Percentiles rank a stretch among this genome's conserved stretches.
These are phyloP conservation scores for Nakazawaea ishiwadae DNA, from an alignment of 805 yeast genomes.

Conservation along the genomic window DNA sequence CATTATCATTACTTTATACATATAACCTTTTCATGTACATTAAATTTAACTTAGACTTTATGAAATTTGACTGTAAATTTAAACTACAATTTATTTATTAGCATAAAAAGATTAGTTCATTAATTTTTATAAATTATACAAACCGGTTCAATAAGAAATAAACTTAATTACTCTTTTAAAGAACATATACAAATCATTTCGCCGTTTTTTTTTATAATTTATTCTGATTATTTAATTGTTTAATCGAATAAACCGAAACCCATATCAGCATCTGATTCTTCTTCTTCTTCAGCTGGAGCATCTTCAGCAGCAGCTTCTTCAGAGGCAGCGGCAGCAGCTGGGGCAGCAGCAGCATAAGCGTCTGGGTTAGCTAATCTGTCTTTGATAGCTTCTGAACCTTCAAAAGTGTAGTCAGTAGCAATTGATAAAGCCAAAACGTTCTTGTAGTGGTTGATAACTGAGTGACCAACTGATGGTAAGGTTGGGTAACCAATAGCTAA, in stretches of 20 bases:
- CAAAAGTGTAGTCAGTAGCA: conserved; percentile 98
- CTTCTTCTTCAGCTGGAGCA: conserved; percentile 67
- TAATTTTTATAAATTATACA: background rate
- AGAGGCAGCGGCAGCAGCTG: conserved; percentile 74
- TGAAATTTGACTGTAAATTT: too few relatives aligned
- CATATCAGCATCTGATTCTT: conserved; percentile 75
- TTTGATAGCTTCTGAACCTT: conserved; percentile 98
- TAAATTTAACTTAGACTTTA: too few relatives aligned
- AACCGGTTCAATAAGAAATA: background rate
- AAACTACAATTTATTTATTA: background rate
- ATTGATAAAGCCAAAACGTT: conserved; percentile 94
- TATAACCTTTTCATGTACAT: background rate
- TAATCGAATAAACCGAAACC: conserved; percentile 99
- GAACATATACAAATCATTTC: too few relatives aligned
- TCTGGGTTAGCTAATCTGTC: conserved; percentile 99
- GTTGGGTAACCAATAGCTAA: conserved; percentile 99
- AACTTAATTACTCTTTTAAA: conserved; percentile 4
- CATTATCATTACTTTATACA: background rate
- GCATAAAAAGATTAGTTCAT: background rate
- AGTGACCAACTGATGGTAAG: conserved; percentile 98
- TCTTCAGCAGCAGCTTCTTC: conserved; percentile 67
- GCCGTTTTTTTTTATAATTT: too few relatives aligned
- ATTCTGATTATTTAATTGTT: too few relatives aligned
- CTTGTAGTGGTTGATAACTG: conserved; percentile 98
- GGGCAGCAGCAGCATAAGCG: conserved; percentile 99